Conservation (phyloP, 495 filamentous ascomycete genomes). For the Aspergillus biplanus region DNA sequence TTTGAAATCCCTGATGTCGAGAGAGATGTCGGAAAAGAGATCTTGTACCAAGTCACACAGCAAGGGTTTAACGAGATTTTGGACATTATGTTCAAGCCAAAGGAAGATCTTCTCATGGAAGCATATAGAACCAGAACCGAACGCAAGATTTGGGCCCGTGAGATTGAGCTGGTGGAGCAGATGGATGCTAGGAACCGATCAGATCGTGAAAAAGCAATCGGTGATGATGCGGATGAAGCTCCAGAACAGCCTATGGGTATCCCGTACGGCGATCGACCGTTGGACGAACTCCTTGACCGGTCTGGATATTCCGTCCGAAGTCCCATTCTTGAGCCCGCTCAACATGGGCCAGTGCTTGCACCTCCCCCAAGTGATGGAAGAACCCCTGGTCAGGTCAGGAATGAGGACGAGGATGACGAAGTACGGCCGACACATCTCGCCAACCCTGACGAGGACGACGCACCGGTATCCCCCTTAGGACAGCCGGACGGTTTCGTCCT, state of each 20-base stretch:
- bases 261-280: slow-evolving; percentile 28
- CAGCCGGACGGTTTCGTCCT: slow-evolving; percentile 20
- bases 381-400: slow-evolving; percentile 10
- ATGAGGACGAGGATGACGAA: slow-evolving; percentile 28
- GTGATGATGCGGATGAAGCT: slow-evolving; percentile 33
- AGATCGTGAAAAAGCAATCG: slow-evolving; percentile 11
- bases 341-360: slow-evolving; percentile 29
- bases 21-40: slow-evolving; percentile 80
- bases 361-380: slow-evolving; percentile 27
- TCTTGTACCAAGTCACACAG: slow-evolving; percentile 87
- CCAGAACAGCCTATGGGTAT: slow-evolving; percentile 17
- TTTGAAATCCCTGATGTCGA: slow-evolving; percentile 83
- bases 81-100: slow-evolving; percentile 78
- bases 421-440: slow-evolving; percentile 33
- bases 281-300: slow-evolving; percentile 53
- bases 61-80: slow-evolving; percentile 91
- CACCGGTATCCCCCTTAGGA: slow-evolving; percentile 20
- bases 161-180: slow-evolving; percentile 52
- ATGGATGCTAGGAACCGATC: slow-evolving; percentile 25
- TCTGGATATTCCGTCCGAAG: slow-evolving; percentile 53
- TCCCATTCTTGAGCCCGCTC: slow-evolving; percentile 26
- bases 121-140: slow-evolving; percentile 64
- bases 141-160: slow-evolving; percentile 58
- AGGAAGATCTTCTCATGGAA: slow-evolving; percentile 77
- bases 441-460: slow-evolving; percentile 25